These are phyloP conservation scores for Murraya paniculata DNA, from an alignment of 345 rosid species.

Conservation along the genomic window DNA sequence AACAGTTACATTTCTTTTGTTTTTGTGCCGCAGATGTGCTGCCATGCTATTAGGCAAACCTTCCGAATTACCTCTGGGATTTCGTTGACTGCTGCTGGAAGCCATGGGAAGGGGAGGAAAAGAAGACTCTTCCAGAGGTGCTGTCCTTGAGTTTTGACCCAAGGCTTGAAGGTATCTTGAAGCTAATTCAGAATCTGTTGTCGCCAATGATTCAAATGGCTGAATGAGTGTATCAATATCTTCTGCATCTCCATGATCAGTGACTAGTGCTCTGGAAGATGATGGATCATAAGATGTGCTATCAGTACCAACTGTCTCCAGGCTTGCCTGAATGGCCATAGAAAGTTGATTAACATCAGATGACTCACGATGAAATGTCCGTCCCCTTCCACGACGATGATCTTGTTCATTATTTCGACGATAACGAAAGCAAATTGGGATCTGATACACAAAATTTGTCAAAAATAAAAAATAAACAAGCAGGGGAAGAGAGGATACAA, in stretches of 20 bases:
- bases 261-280: conserved; percentile 35
- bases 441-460: conserved; percentile 32
- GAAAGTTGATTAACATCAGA: conserved; percentile 54
- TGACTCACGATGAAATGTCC: conserved; percentile 61
- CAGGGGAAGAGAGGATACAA: background rate
- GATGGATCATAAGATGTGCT: conserved; percentile 35
- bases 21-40: conserved; percentile 53
- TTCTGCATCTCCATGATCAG: conserved; percentile 38
- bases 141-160: conserved; percentile 54
- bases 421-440: conserved; percentile 92
- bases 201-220: conserved; percentile 51
- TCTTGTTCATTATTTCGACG: conserved; percentile 55
- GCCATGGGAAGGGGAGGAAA: conserved; percentile 79
- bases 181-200: conserved; percentile 50
- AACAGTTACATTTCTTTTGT: conserved; percentile 30
- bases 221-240: conserved; percentile 57
- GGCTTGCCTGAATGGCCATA: conserved; percentile 57
- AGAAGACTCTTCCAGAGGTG: conserved; percentile 65
- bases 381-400: conserved; percentile 73
- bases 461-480: background rate
- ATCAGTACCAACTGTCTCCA: conserved; percentile 38
- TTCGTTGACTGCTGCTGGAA: conserved; percentile 43
- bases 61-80: conserved; percentile 45
- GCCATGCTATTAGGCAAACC: conserved; percentile 55
- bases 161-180: conserved; percentile 85